phyloP scores from a whole-genome alignment of 2,329 filamentous ascomycete species.

The Colletotrichum lini region DNA sequence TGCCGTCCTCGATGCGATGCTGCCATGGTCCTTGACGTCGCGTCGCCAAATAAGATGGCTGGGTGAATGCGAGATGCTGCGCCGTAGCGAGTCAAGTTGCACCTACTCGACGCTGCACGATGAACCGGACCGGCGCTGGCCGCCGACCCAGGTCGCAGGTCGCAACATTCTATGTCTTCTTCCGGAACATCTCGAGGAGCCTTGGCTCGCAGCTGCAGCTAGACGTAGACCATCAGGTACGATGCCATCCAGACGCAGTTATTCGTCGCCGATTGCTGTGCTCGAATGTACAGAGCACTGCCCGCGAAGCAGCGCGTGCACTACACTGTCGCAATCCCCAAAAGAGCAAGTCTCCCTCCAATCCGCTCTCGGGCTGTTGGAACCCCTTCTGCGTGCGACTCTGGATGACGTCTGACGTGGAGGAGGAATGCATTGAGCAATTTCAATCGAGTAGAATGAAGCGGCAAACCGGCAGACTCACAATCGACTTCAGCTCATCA shows the following conservation, averaged over 20 bases:
- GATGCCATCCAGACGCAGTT: not conserved
- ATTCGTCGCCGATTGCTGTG: conserved; percentile 20
- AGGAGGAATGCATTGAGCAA: conserved; percentile 41
- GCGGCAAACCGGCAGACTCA: conserved; percentile 33
- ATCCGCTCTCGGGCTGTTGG: conserved; percentile 3
- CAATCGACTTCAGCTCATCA: conserved; percentile 30
- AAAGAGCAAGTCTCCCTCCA: conserved; percentile 13
- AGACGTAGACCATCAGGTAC: conserved; percentile 15
- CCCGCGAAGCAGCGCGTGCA: conserved; percentile 2
- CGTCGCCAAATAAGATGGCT: conserved; percentile 29
- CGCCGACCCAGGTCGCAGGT: conserved; percentile 13
- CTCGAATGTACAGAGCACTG: not conserved
- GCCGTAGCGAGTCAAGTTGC: conserved; percentile 13
- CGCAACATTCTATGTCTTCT: conserved; percentile 28
- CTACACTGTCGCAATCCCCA: conserved; percentile 7
- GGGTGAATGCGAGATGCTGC: not conserved
- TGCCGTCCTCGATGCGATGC: conserved; percentile 29
- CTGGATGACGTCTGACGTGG: conserved; percentile 37
- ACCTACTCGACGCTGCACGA: not conserved
- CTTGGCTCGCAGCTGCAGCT: conserved; percentile 38
- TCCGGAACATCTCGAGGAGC: conserved; percentile 36
- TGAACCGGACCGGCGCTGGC: conserved; percentile 13
- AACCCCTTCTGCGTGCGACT: conserved; percentile 13
- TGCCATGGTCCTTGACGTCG: conserved; percentile 27
- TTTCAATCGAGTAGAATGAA: conserved; percentile 38